Evolutionary conservation across 1,139 yeast species (phyloP).

Genomic region (Maudiozyma humilis): DNA sequence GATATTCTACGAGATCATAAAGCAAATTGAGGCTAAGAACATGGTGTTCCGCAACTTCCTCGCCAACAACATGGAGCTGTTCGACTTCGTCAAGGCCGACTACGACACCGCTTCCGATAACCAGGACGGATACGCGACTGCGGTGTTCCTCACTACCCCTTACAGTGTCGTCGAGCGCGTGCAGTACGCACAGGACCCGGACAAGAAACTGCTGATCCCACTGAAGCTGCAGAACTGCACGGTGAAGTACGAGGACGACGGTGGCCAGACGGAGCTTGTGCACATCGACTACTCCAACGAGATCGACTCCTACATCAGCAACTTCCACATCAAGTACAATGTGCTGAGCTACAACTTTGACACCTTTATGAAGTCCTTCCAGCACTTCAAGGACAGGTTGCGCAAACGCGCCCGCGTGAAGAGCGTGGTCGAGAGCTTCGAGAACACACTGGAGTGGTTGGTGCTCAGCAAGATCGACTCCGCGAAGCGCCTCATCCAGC

Average conservation of each 20-base stretch:
- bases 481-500: slow-evolving; percentile 20
- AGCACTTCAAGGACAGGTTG: slow-evolving; percentile 2
- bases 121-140: slow-evolving; percentile 7
- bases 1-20: slow-evolving; percentile 39
- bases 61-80: slow-evolving; percentile 27
- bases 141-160: slow-evolving; percentile 14
- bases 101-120: slow-evolving; percentile 20
- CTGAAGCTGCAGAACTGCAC: slow-evolving; percentile 28
- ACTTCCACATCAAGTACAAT: slow-evolving; percentile 17
- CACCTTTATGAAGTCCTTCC: slow-evolving; percentile 18
- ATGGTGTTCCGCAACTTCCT: slow-evolving; percentile 31
- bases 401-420: background rate
- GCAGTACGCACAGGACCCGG: slow-evolving; percentile 10
- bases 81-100: slow-evolving; percentile 21
- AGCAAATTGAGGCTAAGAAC: slow-evolving; percentile 28
- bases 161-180: slow-evolving; percentile 25
- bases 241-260: slow-evolving; percentile 16
- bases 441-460: slow-evolving; percentile 10
- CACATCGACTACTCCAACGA: slow-evolving; percentile 29
- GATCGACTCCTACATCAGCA: slow-evolving; percentile 24
- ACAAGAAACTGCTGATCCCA: slow-evolving; percentile 20
- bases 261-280: slow-evolving; percentile 18
- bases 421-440: slow-evolving; percentile 1
- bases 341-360: slow-evolving; percentile 24
- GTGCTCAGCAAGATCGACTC: slow-evolving; percentile 20